Base-by-base conservation (phyloP, 768 basidiomycete genomes). In the Atractiella rhizophila region DNA sequence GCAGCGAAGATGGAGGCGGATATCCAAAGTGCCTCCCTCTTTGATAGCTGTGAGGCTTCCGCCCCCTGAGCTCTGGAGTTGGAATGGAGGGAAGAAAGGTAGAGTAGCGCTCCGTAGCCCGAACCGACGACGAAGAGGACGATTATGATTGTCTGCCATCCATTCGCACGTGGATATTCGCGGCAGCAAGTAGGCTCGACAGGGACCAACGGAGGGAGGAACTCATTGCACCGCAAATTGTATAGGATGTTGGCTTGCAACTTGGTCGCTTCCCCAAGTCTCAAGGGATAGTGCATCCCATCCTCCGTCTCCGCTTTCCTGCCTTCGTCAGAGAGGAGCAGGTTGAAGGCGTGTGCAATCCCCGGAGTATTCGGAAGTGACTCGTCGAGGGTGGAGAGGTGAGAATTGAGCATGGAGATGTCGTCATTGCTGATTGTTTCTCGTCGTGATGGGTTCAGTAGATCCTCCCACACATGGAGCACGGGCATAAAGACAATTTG, bases 321-420 rank as follows among this genome's bases (percentile, higher is more conserved):
- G 43, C 73, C 68, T 12, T 80, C 60, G 37, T 37, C 13, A 25
- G 3, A 45, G 43, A 53, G 46, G 68, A 91, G 71, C 33, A 65
- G 54, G 58, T 91, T 91, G 61, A 88, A 80, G 2, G 74, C 77
- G 21, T 67, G 62, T 5, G 81, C 78, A 21, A 85, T 60, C 36
- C 4, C 21, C 25, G 57, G 47, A 28, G 4, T 29, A 29, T 18
- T 18, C 44, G 20, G 32, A 32, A 2, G 47, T 35, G 37, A 38
- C 28, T 42, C 42, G 18, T 79, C 67, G 39, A 76, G 70, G 53
- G 79, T 76, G 45, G 63, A 64, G 37, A 85, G 64, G 55, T 79
- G 75, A 3, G 76, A 73, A 57, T 91, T 88, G 81, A 91, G 85
- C 29, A 76, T 77, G 51, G 81, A 75, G 41, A 86, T 74, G 52